phyloP scores from a whole-genome alignment of 2,329 filamentous ascomycete species.

The Zelopaecilomyces penicillatus region DNA sequence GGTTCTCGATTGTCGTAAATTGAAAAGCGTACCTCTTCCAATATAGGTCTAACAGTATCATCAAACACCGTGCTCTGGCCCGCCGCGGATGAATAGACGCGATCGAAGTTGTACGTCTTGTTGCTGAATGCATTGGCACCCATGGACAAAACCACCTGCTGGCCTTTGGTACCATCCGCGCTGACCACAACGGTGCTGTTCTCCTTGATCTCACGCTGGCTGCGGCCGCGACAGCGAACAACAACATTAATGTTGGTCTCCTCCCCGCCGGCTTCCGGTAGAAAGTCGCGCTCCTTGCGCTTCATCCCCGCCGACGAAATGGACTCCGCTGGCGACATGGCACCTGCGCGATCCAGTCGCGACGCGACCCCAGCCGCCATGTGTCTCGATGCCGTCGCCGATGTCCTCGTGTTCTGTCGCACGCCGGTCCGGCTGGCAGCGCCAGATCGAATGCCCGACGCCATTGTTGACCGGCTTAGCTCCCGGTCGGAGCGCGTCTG shows the following conservation, averaged over 20 bases:
- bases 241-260: conserved; percentile 98
- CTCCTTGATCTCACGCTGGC: conserved; percentile 83
- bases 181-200: conserved; percentile 89
- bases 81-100: conserved; percentile 89
- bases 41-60: conserved; percentile 84
- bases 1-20: background rate
- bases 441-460: conserved; percentile 19
- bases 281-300: conserved; percentile 81
- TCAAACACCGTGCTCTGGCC: conserved; percentile 93
- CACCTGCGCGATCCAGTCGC: conserved; percentile 24
- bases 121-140: conserved; percentile 87
- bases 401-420: conserved; percentile 13
- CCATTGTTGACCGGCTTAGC: conserved; percentile 26
- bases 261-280: conserved; percentile 53
- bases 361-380: conserved; percentile 13
- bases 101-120: conserved; percentile 94
- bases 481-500: conserved; percentile 30
- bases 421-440: conserved; percentile 17
- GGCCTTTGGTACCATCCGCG: conserved; percentile 82
- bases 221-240: conserved; percentile 86
- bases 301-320: conserved; percentile 54
- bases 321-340: conserved; percentile 64
- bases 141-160: conserved; percentile 79
- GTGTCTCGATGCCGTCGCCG: conserved; percentile 15
- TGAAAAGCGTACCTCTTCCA: conserved; percentile 65